Conservation (phyloP, 495 filamentous ascomycete genomes). For the Podospora appendiculata region DNA sequence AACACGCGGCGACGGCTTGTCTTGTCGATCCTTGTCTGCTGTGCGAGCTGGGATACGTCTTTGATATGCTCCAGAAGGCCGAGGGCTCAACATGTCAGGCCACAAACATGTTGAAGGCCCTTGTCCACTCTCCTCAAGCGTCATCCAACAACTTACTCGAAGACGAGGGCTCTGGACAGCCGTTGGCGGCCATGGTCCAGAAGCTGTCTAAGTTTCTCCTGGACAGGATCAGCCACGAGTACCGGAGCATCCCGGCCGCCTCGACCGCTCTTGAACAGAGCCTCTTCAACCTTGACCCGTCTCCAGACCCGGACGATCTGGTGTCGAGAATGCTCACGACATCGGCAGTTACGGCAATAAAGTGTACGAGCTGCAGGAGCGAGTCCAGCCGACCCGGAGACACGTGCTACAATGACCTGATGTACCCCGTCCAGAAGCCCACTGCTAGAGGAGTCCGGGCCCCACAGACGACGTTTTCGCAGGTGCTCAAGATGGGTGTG, state of each 20-base stretch:
- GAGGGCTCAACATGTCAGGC: constrained; percentile 90
- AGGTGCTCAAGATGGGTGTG: constrained; percentile 77
- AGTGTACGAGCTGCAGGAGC: constrained; percentile 74
- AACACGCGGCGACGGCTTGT: constrained; percentile 80
- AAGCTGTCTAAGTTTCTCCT: constrained; percentile 19
- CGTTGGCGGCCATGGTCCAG: constrained; percentile 15
- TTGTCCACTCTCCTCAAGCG: constrained; percentile 72
- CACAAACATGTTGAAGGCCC: constrained; percentile 89
- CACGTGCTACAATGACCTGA: constrained; percentile 71
- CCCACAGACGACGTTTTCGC: constrained; percentile 61
- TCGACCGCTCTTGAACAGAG: constrained; percentile 19
- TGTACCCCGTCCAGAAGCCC: constrained; percentile 58
- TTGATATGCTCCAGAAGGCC: constrained; percentile 97
- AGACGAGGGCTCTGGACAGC: constrained; percentile 51
- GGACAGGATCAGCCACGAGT: constrained; percentile 18
- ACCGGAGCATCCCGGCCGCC: constrained; percentile 16
- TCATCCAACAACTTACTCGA: constrained; percentile 69
- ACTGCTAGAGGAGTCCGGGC: constrained; percentile 40
- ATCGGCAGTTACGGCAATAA: constrained; percentile 47
- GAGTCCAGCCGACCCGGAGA: constrained; percentile 63
- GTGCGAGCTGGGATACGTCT: constrained; percentile 91
- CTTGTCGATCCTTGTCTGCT: constrained; percentile 74
- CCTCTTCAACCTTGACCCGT: constrained; percentile 13
- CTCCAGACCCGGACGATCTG: constrained; percentile 11
- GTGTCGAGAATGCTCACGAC: constrained; percentile 28